Evolutionary conservation across 1,284 basidiomycete species (phyloP), one percentile per base, ranked within the genome.

Genomic region (Lignosus rhinocerotis): DNA sequence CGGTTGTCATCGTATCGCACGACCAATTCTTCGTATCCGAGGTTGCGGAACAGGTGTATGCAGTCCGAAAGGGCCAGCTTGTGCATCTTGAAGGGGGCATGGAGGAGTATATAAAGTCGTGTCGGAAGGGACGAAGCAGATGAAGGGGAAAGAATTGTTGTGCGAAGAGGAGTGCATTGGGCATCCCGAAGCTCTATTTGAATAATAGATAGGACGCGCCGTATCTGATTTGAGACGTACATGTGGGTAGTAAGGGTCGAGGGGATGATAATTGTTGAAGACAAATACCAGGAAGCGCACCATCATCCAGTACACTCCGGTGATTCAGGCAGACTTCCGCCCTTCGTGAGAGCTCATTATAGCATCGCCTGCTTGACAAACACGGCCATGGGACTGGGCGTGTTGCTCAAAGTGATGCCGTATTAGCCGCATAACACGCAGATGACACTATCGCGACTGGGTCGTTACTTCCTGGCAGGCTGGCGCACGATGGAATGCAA

Each of bases 51-150:
- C 64, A 71, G 56, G 78, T 79, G 6, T 82, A 75, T 56, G 67
- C 76, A 45, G 75, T 83, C 10, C 71, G 76, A 17, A 71, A 75
- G 44, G 76, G 75, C 1, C 74, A 71, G 58, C 65, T 81, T 19
- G 75, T 75, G 59, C 51, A 70, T 46, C 64, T 81, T 53, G 71
- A 72, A 11, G 72, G 73, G 14, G 79, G 78, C 2, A 75, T 80
- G 72, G 60, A 62, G 47, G 60, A 66, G 47, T 69, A 69, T 41
- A 60, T 55, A 25, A 9, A 48, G 30, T 43, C 42, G 4, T 64
- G 63, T 36, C 51, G 63, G 45, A 64, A 58, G 31, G 51, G 52
- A 3, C 45, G 45, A 41, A 59, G 43, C 33, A 57, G 55, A 42
- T 62, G 42, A 58, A 55, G 5, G 9, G 5, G 36, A 39, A 4